Base-by-base conservation (phyloP, 768 basidiomycete species). In the Pleurotus platypus region DNA sequence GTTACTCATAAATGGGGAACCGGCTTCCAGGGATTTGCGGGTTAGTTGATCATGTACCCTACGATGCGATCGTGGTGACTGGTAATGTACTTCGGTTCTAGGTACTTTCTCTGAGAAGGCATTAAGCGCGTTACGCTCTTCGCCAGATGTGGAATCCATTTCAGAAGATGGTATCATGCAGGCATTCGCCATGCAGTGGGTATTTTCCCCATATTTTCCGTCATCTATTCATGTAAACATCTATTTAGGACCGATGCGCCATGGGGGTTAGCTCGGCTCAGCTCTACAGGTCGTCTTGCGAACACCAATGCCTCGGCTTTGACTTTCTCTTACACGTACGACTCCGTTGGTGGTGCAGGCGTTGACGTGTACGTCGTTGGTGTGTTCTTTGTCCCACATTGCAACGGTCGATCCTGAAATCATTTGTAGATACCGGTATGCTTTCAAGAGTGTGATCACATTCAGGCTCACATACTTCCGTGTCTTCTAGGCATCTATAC, bases 341-440 rank as follows among this genome's bases (percentile, higher is more conserved):
- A 71, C 5, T n/a, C n/a, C 43, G 50, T 55, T 27, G 45, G 65
- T 27, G 72, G 66, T 7, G 73, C 72, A 27, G 73, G 73, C 59
- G 69, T 80, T 58, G 58, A 56, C 16, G 55, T 59, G 39, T 78
- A 78, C 58, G 60, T 78, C 49, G 63, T 79, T 57, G 78, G 75
- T 74, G 22, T 53, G 66, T 59, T 15, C 8, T 18, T 12, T 13
- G n/a, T 15, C 30, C 37, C 49, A 5, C 47, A 15, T 3, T 2
- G 13, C 22, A 12, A 22, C 24, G 24, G 38, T 54, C 43, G 27
- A 16, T 37, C 26, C 49, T 26, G n/a, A 20, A 26, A 40, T 40
- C 50, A n/a, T 20, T 18, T 20, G 46, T 27, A 69, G 69, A 70
- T 59, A 66, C 67, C 39, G 69, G 68, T 62, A 56, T 56, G 56